Evolutionary conservation across 1,284 basidiomycete species (phyloP).

Genomic region (Ceratobasidium sp.): DNA sequence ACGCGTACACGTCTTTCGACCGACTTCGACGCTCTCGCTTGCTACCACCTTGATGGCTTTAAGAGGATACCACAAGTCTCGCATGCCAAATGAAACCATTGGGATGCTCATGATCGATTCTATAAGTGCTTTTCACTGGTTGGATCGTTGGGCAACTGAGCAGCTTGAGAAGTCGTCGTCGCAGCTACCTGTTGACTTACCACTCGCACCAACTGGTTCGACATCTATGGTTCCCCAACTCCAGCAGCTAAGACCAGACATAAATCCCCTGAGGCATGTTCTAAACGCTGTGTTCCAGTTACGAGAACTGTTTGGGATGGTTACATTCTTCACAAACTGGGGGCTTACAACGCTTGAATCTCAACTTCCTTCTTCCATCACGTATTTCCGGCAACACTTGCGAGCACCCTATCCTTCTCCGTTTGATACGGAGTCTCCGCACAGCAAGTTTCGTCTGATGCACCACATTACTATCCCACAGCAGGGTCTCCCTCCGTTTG

Average conservation of each 20-base stretch:
- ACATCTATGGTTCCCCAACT: not conserved
- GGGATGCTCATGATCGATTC: slow-evolving; percentile 79
- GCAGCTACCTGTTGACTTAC: not conserved
- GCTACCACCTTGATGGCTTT: slow-evolving; percentile 73
- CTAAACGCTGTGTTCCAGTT: slow-evolving; percentile 66
- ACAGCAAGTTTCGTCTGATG: slow-evolving; percentile 55
- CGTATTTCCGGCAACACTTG: slow-evolving; percentile 68
- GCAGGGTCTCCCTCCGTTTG: slow-evolving; percentile 54
- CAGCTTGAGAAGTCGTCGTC: slow-evolving; percentile 55
- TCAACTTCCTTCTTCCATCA: slow-evolving; percentile 49
- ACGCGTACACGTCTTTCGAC: slow-evolving; percentile 74
- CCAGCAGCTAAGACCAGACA: slow-evolving; percentile 5
- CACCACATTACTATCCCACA: slow-evolving; percentile 64
- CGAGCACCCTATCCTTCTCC: slow-evolving; percentile 62
- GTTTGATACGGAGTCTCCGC: slow-evolving; percentile 48
- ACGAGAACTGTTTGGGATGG: slow-evolving; percentile 65
- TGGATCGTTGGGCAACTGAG: slow-evolving; percentile 75
- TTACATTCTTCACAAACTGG: slow-evolving; percentile 76
- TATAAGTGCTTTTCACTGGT: slow-evolving; percentile 80
- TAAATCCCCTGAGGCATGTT: slow-evolving; percentile 61
- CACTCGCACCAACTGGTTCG: slow-evolving; percentile 8
- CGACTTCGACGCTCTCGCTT: slow-evolving; percentile 74
- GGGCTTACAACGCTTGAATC: slow-evolving; percentile 61
- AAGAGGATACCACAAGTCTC: slow-evolving; percentile 66
- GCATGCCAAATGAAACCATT: slow-evolving; percentile 67